These are phyloP conservation scores for Neurospora sublineolata DNA, from an alignment of 495 filamentous ascomycete genomes.

Conservation along the genomic window DNA sequence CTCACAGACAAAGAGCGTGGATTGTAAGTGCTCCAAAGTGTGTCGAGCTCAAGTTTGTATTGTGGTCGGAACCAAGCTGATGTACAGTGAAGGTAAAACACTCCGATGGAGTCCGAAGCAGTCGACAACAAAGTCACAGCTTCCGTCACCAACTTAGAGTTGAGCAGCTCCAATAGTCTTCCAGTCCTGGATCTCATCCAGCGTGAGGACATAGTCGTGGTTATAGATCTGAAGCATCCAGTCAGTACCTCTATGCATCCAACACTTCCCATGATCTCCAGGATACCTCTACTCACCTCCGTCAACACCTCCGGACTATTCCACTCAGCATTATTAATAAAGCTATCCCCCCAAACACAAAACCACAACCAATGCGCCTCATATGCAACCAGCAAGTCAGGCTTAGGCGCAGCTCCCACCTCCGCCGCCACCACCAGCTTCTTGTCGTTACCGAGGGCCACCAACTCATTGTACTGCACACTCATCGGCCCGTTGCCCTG, in stretches of 20 bases:
- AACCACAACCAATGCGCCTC: slow-evolving; percentile 38
- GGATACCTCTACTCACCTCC: slow-evolving; percentile 1
- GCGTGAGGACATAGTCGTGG: slow-evolving; percentile 27
- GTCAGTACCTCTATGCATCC: neutral
- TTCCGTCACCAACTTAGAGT: neutral
- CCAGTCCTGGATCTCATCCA: slow-evolving; percentile 33
- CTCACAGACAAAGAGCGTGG: neutral
- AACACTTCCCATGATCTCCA: neutral
- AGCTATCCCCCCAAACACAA: slow-evolving; percentile 30
- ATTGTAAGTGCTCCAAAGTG: neutral
- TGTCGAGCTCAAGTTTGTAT: neutral
- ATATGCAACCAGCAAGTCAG: slow-evolving; percentile 28
- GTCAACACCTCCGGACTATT: slow-evolving; percentile 26
- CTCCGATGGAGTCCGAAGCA: neutral
- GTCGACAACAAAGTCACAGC: neutral
- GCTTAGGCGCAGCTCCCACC: slow-evolving; percentile 34
- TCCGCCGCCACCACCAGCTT: slow-evolving; percentile 38
- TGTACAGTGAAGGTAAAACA: neutral
- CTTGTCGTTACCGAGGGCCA: slow-evolving; percentile 30
- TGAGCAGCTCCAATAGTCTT: neutral
- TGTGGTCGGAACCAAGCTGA: neutral
- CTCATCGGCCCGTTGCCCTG: slow-evolving; percentile 28
- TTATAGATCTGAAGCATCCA: slow-evolving; percentile 16
- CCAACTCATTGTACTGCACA: slow-evolving; percentile 31
- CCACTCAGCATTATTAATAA: slow-evolving; percentile 24